These are phyloP conservation scores for Linnemannia schmuckeri DNA, from an alignment of 192 early-diverging fungal genomes.

Conservation along the genomic window DNA sequence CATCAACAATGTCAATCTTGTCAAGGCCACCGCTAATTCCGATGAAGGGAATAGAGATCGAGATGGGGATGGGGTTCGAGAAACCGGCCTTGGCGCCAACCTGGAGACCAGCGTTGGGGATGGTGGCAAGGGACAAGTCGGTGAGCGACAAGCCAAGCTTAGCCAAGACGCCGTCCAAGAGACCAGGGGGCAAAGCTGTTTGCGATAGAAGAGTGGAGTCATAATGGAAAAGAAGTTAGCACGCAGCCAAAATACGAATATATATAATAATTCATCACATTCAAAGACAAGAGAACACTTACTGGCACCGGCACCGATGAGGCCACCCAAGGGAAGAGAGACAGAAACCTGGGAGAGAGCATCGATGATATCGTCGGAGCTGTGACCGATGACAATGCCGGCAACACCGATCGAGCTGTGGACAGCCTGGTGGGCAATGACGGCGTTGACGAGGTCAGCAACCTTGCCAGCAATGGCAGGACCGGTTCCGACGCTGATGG, in stretches of 20 bases:
- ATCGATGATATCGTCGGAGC: constrained; percentile 34
- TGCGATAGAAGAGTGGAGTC: too few relatives aligned
- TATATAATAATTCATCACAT: neutral
- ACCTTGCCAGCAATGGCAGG: constrained; percentile 39
- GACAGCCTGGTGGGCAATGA: constrained; percentile 49
- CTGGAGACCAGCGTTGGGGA: constrained; percentile 50
- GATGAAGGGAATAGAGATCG: constrained; percentile 50
- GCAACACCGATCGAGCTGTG: constrained; percentile 28
- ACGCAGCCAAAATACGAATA: neutral
- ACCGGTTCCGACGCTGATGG: constrained; percentile 43
- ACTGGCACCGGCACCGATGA: constrained; percentile 38
- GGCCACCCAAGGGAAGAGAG: constrained; percentile 26
- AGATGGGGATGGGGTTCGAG: constrained; percentile 52
- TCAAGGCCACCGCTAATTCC: constrained; percentile 48
- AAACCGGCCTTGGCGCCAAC: constrained; percentile 38
- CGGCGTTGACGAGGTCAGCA: constrained; percentile 39
- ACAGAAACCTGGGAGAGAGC: constrained; percentile 44
- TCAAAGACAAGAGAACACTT: neutral
- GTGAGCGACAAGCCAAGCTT: constrained; percentile 40
- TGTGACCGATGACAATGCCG: constrained; percentile 47
- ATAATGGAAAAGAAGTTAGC: neutral
- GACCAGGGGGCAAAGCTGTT: constrained; percentile 36
- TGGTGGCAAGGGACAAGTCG: constrained; percentile 44
- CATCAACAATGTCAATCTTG: constrained; percentile 35
- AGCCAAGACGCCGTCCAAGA: constrained; percentile 21